A percentile compares a stretch with the other conserved stretches of the same genome.
phyloP scores from a whole-genome alignment of 306 rosid species.

The Citrullus amarus region DNA sequence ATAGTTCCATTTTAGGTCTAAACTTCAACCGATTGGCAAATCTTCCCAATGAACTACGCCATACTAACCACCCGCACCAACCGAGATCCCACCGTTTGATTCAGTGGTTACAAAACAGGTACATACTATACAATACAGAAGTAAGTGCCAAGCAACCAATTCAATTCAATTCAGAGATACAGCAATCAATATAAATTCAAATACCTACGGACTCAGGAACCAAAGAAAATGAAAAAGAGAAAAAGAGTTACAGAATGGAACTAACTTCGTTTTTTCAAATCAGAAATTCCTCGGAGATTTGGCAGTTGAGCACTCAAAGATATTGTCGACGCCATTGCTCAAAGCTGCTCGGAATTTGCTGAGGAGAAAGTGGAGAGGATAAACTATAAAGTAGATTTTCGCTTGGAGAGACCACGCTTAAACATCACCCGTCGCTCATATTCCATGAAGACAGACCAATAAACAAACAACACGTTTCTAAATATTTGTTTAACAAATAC shows the following conservation, averaged over 20 bases:
- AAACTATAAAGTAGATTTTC: not conserved
- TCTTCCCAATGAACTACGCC: not conserved
- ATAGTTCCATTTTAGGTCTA: not conserved
- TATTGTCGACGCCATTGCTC: conserved; percentile 47
- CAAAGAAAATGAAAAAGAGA: conserved; percentile 15
- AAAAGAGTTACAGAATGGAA: conserved; percentile 26
- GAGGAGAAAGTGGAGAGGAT: conserved; percentile 6
- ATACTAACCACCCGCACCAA: not conserved
- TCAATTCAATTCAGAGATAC: not conserved
- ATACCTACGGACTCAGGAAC: conserved; percentile 5
- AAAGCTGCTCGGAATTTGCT: not conserved
- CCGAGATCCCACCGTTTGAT: not conserved
- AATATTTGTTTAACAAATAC: not conserved
- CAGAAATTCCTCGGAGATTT: conserved; percentile 26
- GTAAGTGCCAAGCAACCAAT: not conserved
- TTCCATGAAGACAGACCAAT: not conserved
- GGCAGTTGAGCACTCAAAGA: conserved; percentile 36
- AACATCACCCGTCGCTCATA: not conserved
- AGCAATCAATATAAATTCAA: not conserved
- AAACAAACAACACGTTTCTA: not conserved
- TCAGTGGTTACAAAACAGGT: not conserved
- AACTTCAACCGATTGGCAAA: not conserved
- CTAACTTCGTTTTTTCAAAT: conserved; percentile 19
- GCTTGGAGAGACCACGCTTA: not conserved
- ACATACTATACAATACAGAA: not conserved